Evolutionary conservation across 2,329 filamentous ascomycete genomes (phyloP), one percentile per base, ranked within the genome.

Genomic region (Niveomyces coronatus): DNA sequence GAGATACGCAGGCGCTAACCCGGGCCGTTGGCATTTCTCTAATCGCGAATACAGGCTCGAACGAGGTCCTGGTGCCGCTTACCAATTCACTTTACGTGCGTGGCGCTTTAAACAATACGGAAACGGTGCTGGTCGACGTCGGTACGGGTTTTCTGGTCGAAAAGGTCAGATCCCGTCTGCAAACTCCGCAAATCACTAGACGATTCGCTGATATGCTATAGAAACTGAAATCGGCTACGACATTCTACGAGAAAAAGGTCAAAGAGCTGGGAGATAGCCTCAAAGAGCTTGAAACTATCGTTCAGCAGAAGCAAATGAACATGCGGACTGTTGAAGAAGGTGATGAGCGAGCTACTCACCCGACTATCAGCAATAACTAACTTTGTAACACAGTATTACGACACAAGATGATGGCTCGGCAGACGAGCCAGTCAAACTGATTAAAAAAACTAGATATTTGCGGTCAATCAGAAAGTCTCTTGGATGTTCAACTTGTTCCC

Each of bases 71-170:
- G 15, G 86, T 98, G n/a, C 91, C 93, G 0, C 64, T 98, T 45
- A 98, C 91, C 10, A 91, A 85, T 51, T 95, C 88, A 1, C 73
- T 98, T 20, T 98, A 98, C 61, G 89, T 98, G 13, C 82, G 83
- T 18, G 93, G 89, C 22, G 79, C 74, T 27, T 68, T 96, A 28
- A 72, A 82, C 31, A 76, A 81, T 58, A 71, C 80, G 2, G 74
- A 85, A 41, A 79, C 78, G 44, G 86, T 94, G 6, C 70, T 96
- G 42, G 86, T 96, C 28, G 89, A 96, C 58, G 78, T 95, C 15
- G 89, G 89, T 15, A 96, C 89, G 1, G 89, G 89, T 0, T 96
- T 93, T 58, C 88, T 87, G 54, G 80, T 96, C 37, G 88, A 96
- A 63, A 98, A 98, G 76, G 81, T 82, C n/a, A 38, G 17, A 46